Evolutionary conservation across 257 asterid genomes (phyloP), one percentile per base, ranked within the genome.

Genomic region (Nicotiana obtusifolia): DNA sequence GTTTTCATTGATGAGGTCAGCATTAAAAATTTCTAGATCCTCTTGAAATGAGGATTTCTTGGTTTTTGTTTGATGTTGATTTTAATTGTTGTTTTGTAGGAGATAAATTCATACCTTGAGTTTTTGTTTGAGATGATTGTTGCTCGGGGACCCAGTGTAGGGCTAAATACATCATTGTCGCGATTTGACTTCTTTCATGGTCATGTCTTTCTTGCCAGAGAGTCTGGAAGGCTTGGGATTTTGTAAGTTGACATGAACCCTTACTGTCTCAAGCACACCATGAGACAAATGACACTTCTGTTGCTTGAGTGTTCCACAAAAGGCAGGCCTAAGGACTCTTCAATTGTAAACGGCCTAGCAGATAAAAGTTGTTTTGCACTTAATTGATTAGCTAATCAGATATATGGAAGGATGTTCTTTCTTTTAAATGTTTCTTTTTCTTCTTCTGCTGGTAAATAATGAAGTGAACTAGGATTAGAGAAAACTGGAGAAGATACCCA

Each of bases 151-250:
- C 97, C 95, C 68, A 85, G 89, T n/a, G 85, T 93, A 60, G 99
- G 99, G 81, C 88, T 95, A 82, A 87, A 91, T 80, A 93, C 90
- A 54, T 89, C 97, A 64, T 81, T 95, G 88, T 90, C 87, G 78
- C 99, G 99, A 86, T 92, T 82, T 84, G 99, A 95, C 84, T 91
- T 95, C 49, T 95, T 93, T 89, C 99, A 95, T 41, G 98, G 99
- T 49, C 99, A 95, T 84, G 91, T 95, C 84, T 93, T 95, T 82
- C 82, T 95, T 82, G 90, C 93, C 77, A 85, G 60, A 86, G 95
- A 89, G 67, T 88, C 98, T 80, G 90, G 94, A 86, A 91, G 99
- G 87, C 93, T 95, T 87, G 99, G 99, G 76, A 93, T 95, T 86
- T 87, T 95, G 99, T 95, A 91, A 95, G 99, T 92, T 78, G 17